Evolutionary conservation across 1,284 basidiomycete genomes (phyloP).

Genomic region (Naganishia sp.): DNA sequence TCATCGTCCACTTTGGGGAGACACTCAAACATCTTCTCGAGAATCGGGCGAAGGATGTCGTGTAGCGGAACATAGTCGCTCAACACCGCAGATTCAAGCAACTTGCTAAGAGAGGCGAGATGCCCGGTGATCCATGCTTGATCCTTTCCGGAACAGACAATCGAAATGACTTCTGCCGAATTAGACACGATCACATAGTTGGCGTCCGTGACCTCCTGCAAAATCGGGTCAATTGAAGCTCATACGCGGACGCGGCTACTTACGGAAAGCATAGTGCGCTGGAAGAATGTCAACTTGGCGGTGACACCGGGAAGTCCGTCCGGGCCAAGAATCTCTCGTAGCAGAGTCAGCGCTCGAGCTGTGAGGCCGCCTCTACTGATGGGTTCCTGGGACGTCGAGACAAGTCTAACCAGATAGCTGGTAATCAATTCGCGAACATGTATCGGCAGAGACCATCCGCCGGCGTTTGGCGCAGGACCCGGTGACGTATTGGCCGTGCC

Average conservation of each 20-base stretch:
- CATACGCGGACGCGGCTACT: constrained; percentile 37
- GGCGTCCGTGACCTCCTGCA: constrained; percentile 70
- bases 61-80: constrained; percentile 75
- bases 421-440: constrained; percentile 84
- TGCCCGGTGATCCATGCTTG: constrained; percentile 81
- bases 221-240: constrained; percentile 11
- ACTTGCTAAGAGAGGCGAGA: constrained; percentile 75
- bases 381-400: constrained; percentile 70
- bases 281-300: constrained; percentile 87
- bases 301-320: constrained; percentile 91
- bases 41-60: constrained; percentile 77
- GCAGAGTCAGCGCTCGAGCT: constrained; percentile 74
- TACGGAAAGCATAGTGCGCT: constrained; percentile 77
- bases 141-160: constrained; percentile 78
- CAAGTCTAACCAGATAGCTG: constrained; percentile 87
- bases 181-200: constrained; percentile 72
- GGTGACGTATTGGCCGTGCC: constrained; percentile 55
- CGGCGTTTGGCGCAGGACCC: constrained; percentile 41
- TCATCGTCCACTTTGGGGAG: constrained; percentile 81
- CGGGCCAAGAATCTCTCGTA: constrained; percentile 77
- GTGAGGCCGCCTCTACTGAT: constrained; percentile 66
- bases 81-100: constrained; percentile 83
- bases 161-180: constrained; percentile 84
- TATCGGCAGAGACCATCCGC: constrained; percentile 73
- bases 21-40: constrained; percentile 81